These are phyloP conservation scores for Sarcodon sp. DNA, from an alignment of 768 basidiomycete species.

Conservation along the genomic window DNA sequence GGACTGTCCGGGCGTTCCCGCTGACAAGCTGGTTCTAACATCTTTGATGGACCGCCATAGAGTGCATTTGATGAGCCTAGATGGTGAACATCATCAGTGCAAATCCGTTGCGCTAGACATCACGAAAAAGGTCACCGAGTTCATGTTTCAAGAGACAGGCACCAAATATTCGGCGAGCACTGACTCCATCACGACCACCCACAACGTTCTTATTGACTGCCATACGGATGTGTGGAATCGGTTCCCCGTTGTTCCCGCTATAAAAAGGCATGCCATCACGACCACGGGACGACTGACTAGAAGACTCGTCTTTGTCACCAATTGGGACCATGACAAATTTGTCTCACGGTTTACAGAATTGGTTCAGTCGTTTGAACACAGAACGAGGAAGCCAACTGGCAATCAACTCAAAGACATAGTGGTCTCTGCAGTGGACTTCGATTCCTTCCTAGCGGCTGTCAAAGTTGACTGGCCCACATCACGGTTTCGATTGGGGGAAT, in stretches of 20 bases:
- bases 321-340: slow-evolving; percentile 21
- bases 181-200: slow-evolving; percentile 13
- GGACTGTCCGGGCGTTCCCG: slow-evolving; percentile 15
- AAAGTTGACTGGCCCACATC: slow-evolving; percentile 11
- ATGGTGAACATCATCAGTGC: slow-evolving; percentile 17
- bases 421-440: slow-evolving; percentile 19
- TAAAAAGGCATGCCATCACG: slow-evolving; percentile 30
- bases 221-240: slow-evolving; percentile 46
- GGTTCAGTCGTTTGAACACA: slow-evolving; percentile 31
- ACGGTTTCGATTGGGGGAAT: slow-evolving; percentile 37
- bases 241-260: slow-evolving; percentile 42
- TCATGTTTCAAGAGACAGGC: slow-evolving; percentile 36
- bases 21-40: slow-evolving; percentile 21
- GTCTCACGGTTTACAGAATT: slow-evolving; percentile 30
- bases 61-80: slow-evolving; percentile 30
- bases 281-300: slow-evolving; percentile 19
- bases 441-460: slow-evolving; percentile 15
- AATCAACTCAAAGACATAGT: slow-evolving; percentile 25
- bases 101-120: slow-evolving; percentile 36
- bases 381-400: slow-evolving; percentile 39
- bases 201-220: slow-evolving; percentile 43
- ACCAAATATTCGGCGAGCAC: slow-evolving; percentile 8
- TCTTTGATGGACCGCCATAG: slow-evolving; percentile 29
- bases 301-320: slow-evolving; percentile 30
- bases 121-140: slow-evolving; percentile 41